Conservation (phyloP, 345 rosid species). For the Gossypium raimondii region DNA sequence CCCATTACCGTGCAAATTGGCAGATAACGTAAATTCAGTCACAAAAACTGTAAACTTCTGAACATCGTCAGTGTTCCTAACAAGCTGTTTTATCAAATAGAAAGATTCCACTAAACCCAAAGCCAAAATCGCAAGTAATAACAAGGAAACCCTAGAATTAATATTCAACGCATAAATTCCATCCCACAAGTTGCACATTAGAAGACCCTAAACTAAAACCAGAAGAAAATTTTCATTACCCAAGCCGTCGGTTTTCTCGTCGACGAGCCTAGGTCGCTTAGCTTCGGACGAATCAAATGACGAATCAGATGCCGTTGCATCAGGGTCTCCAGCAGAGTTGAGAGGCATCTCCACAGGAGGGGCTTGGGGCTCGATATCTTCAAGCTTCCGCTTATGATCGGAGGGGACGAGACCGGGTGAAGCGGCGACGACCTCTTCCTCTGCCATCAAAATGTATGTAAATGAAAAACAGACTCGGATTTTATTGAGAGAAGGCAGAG, state of each 20-base stretch:
- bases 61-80: not conserved
- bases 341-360: conserved; percentile 2
- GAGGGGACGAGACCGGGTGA: conserved; percentile 22
- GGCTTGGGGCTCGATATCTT: conserved; percentile 42
- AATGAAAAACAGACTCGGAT: conserved; percentile 14
- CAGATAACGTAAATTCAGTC: not conserved
- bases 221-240: conserved; percentile 29
- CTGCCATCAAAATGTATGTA: conserved; percentile 38
- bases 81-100: not conserved
- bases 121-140: not conserved
- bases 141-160: not conserved
- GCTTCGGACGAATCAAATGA: conserved; percentile 38
- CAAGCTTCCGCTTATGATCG: conserved; percentile 79
- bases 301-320: conserved; percentile 24
- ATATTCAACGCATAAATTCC: not conserved
- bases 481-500: not conserved
- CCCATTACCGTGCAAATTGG: not conserved
- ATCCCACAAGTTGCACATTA: not conserved
- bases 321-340: conserved; percentile 18
- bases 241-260: conserved; percentile 30
- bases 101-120: not conserved
- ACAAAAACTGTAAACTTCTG: no score
- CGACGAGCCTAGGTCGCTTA: conserved; percentile 52
- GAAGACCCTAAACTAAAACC: not conserved
- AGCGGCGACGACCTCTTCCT: conserved; percentile 46